phyloP scores from a whole-genome alignment of 306 rosid species.

The Rosa persica region DNA sequence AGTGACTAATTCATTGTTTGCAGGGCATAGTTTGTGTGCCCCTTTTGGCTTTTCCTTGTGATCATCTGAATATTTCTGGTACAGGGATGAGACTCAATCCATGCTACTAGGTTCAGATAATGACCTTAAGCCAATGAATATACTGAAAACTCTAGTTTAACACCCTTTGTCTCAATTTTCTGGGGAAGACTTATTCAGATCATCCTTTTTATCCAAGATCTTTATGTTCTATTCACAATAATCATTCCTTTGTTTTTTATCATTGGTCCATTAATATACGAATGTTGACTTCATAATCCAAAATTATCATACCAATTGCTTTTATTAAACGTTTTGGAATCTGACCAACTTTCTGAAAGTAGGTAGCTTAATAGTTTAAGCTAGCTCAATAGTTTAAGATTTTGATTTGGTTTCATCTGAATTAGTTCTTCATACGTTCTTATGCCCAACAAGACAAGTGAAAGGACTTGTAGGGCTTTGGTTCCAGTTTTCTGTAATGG shows the following conservation, averaged over 20 bases:
- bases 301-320: neutral
- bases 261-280: neutral
- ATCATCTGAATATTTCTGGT: constrained; percentile 1
- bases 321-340: neutral
- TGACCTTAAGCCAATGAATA: neutral
- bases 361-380: neutral
- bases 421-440: neutral
- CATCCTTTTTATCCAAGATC: neutral
- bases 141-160: neutral
- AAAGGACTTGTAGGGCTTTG: neutral
- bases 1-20: too few relatives aligned
- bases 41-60: neutral
- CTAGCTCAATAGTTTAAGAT: neutral
- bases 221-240: neutral
- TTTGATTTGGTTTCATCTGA: too few relatives aligned
- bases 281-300: neutral
- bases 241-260: neutral
- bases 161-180: neutral
- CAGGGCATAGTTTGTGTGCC: too few relatives aligned
- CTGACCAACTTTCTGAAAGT: constrained; percentile 1
- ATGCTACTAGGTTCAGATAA: neutral
- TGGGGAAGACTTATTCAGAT: constrained; percentile 7
- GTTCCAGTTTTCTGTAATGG: constrained; percentile 10
- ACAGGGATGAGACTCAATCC: neutral
- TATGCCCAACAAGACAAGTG: constrained; percentile 5